phyloP scores from a whole-genome alignment of 2,329 filamentous ascomycete species.

The Aotearoamyces nothofagi region DNA sequence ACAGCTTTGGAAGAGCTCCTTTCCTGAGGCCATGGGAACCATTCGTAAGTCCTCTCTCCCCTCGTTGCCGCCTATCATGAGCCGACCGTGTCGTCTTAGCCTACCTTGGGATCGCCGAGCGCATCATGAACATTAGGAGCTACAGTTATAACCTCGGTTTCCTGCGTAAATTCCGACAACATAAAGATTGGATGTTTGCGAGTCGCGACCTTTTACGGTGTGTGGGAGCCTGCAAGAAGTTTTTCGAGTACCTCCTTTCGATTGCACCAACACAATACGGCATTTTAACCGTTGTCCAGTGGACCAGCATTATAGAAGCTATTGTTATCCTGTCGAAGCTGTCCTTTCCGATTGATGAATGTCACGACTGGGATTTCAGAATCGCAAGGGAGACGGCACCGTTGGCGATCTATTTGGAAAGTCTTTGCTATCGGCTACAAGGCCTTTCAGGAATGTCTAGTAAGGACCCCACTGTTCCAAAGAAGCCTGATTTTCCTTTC shows the following conservation, averaged over 20 bases:
- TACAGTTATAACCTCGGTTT: constrained; percentile 14
- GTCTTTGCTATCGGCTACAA: constrained; percentile 13
- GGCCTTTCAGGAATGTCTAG: constrained; percentile 6
- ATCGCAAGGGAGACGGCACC: constrained; percentile 12
- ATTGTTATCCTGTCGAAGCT: constrained; percentile 12
- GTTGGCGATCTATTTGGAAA: constrained; percentile 16
- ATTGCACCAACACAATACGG: constrained; percentile 9
- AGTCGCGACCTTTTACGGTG: too few relatives aligned
- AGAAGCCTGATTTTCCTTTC: constrained; percentile 4
- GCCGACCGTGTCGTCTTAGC: too few relatives aligned
- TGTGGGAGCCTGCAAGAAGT: constrained; percentile 9
- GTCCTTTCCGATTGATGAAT: constrained; percentile 14
- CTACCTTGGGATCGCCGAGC: too few relatives aligned
- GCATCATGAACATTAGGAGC: constrained; percentile 8
- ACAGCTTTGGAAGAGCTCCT: too few relatives aligned
- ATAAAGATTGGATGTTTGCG: too few relatives aligned
- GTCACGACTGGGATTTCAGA: constrained; percentile 10
- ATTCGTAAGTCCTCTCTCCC: too few relatives aligned
- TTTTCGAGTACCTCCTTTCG: constrained; percentile 14
- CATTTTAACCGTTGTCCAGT: constrained; percentile 10
- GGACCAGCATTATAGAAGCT: constrained; percentile 9
- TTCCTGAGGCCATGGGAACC: too few relatives aligned
- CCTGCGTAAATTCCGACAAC: too few relatives aligned
- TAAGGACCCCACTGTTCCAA: not conserved
- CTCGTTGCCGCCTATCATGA: too few relatives aligned